Percentiles rank a stretch among this genome's conserved stretches.
These are phyloP conservation scores for Talaromyces rugulosus DNA, from an alignment of 2,329 filamentous ascomycete species.

Conservation along the genomic window DNA sequence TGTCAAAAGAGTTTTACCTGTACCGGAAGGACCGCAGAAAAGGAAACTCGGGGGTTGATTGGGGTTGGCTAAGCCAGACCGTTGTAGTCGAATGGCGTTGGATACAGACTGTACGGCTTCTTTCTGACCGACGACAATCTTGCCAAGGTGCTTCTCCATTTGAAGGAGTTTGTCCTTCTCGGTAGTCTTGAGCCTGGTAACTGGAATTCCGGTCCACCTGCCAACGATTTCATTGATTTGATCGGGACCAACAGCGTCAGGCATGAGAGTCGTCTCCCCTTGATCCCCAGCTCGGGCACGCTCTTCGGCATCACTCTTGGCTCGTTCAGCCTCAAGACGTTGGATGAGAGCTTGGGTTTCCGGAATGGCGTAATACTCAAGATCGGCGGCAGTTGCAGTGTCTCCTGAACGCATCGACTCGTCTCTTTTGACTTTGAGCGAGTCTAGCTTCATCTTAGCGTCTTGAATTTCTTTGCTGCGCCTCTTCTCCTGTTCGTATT, in stretches of 20 bases:
- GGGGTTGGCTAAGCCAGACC: conserved; percentile 89
- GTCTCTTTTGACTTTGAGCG: conserved; percentile 84
- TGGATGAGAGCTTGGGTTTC: conserved; percentile 80
- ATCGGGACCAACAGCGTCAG: conserved; percentile 90
- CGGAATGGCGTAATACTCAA: conserved; percentile 96
- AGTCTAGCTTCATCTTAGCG: conserved; percentile 90
- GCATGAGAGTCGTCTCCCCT: conserved; percentile 66
- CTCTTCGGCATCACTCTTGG: conserved; percentile 67
- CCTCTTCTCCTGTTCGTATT: conserved; percentile 90
- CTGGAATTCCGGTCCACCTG: conserved; percentile 96
- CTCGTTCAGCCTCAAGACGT: conserved; percentile 74
- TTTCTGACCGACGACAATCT: conserved; percentile 86
- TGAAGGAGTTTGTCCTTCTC: conserved; percentile 98
- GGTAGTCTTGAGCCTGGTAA: conserved; percentile 86
- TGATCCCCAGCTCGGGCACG: conserved; percentile 54
- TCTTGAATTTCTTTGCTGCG: conserved; percentile 89
- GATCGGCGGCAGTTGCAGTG: conserved; percentile 80
- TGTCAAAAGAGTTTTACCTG: conserved; percentile 93
- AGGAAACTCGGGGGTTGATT: conserved; percentile 97
- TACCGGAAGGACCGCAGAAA: conserved; percentile 97
- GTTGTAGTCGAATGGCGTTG: conserved; percentile 91
- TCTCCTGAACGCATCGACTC: conserved; percentile 87
- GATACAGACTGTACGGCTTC: conserved; percentile 91
- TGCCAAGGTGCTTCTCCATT: conserved; percentile 84
- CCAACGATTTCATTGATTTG: conserved; percentile 99